These are phyloP conservation scores for Ustilago shanxiensis DNA, from an alignment of 1,284 basidiomycete species.

Conservation along the genomic window DNA sequence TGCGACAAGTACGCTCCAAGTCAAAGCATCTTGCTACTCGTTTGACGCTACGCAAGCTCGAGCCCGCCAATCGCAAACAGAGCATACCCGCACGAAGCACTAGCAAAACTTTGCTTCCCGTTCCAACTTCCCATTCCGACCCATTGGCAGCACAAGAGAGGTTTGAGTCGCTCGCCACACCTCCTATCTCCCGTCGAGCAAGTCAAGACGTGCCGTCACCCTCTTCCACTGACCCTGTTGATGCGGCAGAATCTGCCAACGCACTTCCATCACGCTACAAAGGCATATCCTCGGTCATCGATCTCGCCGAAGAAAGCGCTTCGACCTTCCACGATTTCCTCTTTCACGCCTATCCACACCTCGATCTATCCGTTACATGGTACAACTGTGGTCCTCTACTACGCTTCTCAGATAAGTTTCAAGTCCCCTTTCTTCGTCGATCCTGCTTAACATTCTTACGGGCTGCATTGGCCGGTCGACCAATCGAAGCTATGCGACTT, in stretches of 20 bases:
- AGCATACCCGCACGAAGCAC: slow-evolving; percentile 15
- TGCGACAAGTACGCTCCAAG: slow-evolving; percentile 8
- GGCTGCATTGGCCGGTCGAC: slow-evolving; percentile 52
- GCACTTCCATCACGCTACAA: slow-evolving; percentile 14
- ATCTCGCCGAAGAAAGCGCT: slow-evolving; percentile 53
- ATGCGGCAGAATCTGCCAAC: not conserved
- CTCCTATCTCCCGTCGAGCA: slow-evolving; percentile 28
- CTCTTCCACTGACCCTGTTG: not conserved
- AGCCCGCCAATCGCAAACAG: slow-evolving; percentile 11
- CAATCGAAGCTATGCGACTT: slow-evolving; percentile 61
- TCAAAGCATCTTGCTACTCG: slow-evolving; percentile 26
- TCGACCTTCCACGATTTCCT: slow-evolving; percentile 58
- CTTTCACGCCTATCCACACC: slow-evolving; percentile 56
- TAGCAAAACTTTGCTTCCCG: not conserved
- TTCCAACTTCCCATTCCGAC: not conserved
- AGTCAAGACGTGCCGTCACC: slow-evolving; percentile 4
- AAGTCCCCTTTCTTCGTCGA: slow-evolving; percentile 48
- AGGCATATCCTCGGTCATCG: slow-evolving; percentile 34
- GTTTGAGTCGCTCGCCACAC: slow-evolving; percentile 42
- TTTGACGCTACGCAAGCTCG: slow-evolving; percentile 27
- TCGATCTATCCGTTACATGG: slow-evolving; percentile 54
- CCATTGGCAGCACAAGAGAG: slow-evolving; percentile 11
- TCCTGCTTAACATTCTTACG: slow-evolving; percentile 45
- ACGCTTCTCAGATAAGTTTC: slow-evolving; percentile 57
- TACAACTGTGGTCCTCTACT: slow-evolving; percentile 48